These are phyloP conservation scores for Agrocybe praecox DNA, from an alignment of 768 basidiomycete species.

Conservation along the genomic window DNA sequence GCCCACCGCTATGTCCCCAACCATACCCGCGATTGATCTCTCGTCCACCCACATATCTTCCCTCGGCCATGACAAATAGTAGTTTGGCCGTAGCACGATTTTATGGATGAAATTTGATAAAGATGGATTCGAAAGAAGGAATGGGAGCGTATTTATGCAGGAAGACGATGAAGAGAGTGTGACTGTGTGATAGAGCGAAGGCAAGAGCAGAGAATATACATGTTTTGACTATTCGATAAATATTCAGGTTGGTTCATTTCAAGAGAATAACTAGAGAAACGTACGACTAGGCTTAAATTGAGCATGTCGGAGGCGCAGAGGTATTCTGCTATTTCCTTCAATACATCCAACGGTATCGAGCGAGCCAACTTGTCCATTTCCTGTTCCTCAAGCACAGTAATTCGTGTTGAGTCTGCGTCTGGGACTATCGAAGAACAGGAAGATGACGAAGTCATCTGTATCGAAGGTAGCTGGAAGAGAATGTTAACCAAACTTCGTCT, in stretches of 20 bases:
- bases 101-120: slow-evolving; percentile 42
- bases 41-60: slow-evolving; percentile 43
- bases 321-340: slow-evolving; percentile 38
- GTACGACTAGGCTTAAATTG: slow-evolving; percentile 42
- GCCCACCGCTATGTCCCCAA: slow-evolving; percentile 31
- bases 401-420: no score
- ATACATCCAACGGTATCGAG: slow-evolving; percentile 40
- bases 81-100: slow-evolving; percentile 50
- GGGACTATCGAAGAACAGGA: no score
- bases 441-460: no score
- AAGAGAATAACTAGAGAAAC: slow-evolving; percentile 17
- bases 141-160: slow-evolving; percentile 36
- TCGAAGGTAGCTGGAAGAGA: no score
- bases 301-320: slow-evolving; percentile 40
- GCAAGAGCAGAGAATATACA: slow-evolving; percentile 33
- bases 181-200: slow-evolving; percentile 46
- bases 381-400: no score
- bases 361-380: no score
- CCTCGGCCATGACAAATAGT: slow-evolving; percentile 53
- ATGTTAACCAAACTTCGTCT: no score
- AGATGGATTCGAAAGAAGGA: slow-evolving; percentile 35
- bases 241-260: slow-evolving; percentile 3
- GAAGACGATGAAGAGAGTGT: slow-evolving; percentile 43
- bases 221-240: slow-evolving; percentile 14
- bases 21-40: slow-evolving; percentile 38